Evolutionary conservation across 805 yeast species (phyloP), one percentile per base, ranked within the genome.

Genomic region (Starmerella scarabaei): DNA sequence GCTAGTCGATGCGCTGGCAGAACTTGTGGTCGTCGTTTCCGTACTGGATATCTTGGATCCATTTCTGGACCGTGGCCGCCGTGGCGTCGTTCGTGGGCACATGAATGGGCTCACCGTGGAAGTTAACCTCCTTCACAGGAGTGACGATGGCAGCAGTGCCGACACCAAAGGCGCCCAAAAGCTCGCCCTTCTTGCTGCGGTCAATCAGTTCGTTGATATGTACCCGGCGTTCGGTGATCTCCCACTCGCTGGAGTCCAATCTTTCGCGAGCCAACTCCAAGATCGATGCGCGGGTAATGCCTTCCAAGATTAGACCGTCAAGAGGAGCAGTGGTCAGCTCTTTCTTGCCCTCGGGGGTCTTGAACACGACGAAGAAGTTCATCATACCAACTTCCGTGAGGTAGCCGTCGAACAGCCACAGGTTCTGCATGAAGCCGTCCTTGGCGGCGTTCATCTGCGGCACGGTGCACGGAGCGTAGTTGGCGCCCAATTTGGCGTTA

Each of bases 121-220:
- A 91, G 46, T 84, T 86, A 55, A 88, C 82, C 54, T 72, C 80
- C 62, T 80, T 76, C 57, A 88, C 85, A 51, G 97, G 97, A 23
- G 94, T 76, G 35, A 91, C 97, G 56, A 88, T 76, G 31, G 96
- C 97, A 45, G 98, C 97, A 42, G 98, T 88, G 56, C 98, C 98
- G 15, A 96, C 70, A 52, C 97, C 97, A 55, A 88, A 88, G 12
- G 94, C 94, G 68, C 91, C 98, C 5, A 88, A 72, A 53, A 88
- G 69, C 58, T 81, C 79, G 45, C 93, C 93, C 62, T 78, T 75
- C 38, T 64, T 68, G 35, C 94, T 79, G 52, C 75, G 75, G 54
- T 82, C 86, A 37, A 69, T 72, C 43, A 88, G 80, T 66, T 88
- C 97, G 47, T 60, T 55, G 51, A 91, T 85, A 47, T 91, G 71